Conservation (phyloP, 352 stramenopile genomes). For the Pythium volutum region DNA sequence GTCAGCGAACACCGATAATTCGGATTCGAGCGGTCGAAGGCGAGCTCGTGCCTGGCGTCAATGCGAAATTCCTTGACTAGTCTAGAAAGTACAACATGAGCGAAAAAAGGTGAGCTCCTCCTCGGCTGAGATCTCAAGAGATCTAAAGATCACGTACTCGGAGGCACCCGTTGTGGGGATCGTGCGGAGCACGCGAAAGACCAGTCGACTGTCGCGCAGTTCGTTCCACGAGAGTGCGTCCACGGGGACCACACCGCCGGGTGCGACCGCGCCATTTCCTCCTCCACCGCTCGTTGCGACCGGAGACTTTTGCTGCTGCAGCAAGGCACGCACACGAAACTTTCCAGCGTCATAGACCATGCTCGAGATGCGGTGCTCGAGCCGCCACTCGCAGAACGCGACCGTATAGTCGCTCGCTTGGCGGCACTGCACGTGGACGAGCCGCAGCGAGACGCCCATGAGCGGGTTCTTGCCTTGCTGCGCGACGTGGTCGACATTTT, state of each 20-base stretch:
- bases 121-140: not conserved
- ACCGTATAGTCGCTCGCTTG: constrained; percentile 13
- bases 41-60: constrained; percentile 20
- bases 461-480: constrained; percentile 12
- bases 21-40: constrained; percentile 15
- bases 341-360: constrained; percentile 20
- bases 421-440: constrained; percentile 14
- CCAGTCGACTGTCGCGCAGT: constrained; percentile 15
- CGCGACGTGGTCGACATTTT: constrained; percentile 3
- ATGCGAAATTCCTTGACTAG: constrained; percentile 18
- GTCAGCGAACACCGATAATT: constrained; percentile 18
- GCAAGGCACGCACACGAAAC: constrained; percentile 13
- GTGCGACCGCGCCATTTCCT: not conserved
- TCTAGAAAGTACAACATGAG: constrained; percentile 5
- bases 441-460: constrained; percentile 22
- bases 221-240: constrained; percentile 21
- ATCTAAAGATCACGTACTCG: constrained; percentile 6
- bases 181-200: constrained; percentile 17
- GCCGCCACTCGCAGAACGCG: constrained; percentile 20
- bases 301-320: constrained; percentile 9
- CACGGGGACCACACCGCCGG: constrained; percentile 10
- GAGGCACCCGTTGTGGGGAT: constrained; percentile 11
- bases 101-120: not conserved
- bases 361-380: constrained; percentile 17
- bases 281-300: not conserved